Conservation (phyloP, 306 rosid genomes). For the Lathyrus sativus region DNA sequence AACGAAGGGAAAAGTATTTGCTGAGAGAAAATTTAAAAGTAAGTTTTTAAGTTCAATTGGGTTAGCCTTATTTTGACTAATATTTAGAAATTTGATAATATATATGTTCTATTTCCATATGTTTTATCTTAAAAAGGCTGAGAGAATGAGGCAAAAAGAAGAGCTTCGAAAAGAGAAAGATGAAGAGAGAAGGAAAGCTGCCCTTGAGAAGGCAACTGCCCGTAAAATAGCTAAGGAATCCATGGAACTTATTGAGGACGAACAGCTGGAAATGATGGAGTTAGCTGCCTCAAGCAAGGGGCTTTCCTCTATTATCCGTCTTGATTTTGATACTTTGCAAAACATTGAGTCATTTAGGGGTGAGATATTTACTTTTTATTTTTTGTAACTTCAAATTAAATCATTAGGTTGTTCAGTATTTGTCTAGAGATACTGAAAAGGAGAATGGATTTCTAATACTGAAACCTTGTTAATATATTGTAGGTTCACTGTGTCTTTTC, state of each 20-base stretch:
- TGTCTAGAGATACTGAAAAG: constrained; percentile 2
- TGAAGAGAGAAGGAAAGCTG: constrained; percentile 89
- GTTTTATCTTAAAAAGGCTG: constrained; percentile 61
- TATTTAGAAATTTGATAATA: constrained; percentile 33
- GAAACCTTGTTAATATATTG: constrained; percentile 35
- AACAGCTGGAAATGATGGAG: constrained; percentile 96
- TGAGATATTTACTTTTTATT: constrained; percentile 40
- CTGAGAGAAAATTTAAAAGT: constrained; percentile 75
- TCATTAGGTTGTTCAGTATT: constrained; percentile 1
- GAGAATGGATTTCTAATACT: constrained; percentile 28
- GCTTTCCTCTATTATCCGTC: constrained; percentile 70
- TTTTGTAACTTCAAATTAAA: constrained; percentile 1
- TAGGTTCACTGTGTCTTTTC: constrained; percentile 68
- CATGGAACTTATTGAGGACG: constrained; percentile 98
- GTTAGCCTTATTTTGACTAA: constrained; percentile 19
- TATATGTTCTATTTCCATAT: constrained; percentile 26
- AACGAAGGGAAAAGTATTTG: constrained; percentile 84
- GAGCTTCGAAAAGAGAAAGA: constrained; percentile 92
- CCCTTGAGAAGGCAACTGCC: constrained; percentile 92
- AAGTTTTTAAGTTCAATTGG: constrained; percentile 40
- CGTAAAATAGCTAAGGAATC: constrained; percentile 92
- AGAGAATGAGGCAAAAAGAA: constrained; percentile 83
- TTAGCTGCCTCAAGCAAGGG: constrained; percentile 87
- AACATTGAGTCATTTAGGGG: constrained; percentile 80
- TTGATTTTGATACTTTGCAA: constrained; percentile 88